A percentile compares a stretch with the other conserved stretches of the same genome.
These are phyloP conservation scores for Calonectria pteridis DNA, from an alignment of 2,329 filamentous ascomycete species.

Conservation along the genomic window DNA sequence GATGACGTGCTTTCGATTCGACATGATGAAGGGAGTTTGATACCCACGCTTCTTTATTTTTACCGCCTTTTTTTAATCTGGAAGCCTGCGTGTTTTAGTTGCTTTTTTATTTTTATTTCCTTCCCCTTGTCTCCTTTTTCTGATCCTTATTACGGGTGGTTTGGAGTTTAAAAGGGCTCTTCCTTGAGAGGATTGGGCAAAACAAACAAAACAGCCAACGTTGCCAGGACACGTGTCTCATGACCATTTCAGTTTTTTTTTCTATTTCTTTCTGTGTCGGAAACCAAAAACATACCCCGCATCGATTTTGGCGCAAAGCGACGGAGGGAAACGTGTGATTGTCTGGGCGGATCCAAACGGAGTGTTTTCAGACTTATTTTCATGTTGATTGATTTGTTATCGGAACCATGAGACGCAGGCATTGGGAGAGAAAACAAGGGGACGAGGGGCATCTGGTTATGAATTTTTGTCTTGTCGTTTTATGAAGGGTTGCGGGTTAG, in stretches of 20 bases:
- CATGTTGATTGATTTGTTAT: slow-evolving; percentile 6
- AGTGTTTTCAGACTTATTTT: slow-evolving; percentile 29
- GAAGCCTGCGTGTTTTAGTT: slow-evolving; percentile 31
- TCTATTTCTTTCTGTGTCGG: slow-evolving; percentile 18
- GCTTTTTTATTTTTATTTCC: slow-evolving; percentile 17
- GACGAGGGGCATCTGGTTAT: background rate
- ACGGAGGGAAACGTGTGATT: slow-evolving; percentile 31
- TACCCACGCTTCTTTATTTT: slow-evolving; percentile 31
- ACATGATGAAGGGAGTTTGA: slow-evolving; percentile 29
- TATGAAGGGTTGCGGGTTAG: slow-evolving; percentile 16
- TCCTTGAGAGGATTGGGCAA: slow-evolving; percentile 24
- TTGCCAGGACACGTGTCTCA: slow-evolving; percentile 34
- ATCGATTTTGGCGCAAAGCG: slow-evolving; percentile 43
- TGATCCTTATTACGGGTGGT: slow-evolving; percentile 24
- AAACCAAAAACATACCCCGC: slow-evolving; percentile 45
- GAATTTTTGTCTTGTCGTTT: background rate
- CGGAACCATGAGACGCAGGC: background rate
- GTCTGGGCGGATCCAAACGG: slow-evolving; percentile 24
- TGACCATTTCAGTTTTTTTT: slow-evolving; percentile 32
- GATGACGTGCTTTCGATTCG: slow-evolving; percentile 20
- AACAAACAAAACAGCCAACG: slow-evolving; percentile 26
- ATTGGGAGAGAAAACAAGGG: slow-evolving; percentile 2
- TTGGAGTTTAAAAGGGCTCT: slow-evolving; percentile 34
- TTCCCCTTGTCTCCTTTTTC: slow-evolving; percentile 25
- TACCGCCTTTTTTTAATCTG: slow-evolving; percentile 21